Percentiles rank a stretch among this genome's conserved stretches.
Evolutionary conservation across 768 basidiomycete genomes (phyloP).

Genomic region (Russula virescens): DNA sequence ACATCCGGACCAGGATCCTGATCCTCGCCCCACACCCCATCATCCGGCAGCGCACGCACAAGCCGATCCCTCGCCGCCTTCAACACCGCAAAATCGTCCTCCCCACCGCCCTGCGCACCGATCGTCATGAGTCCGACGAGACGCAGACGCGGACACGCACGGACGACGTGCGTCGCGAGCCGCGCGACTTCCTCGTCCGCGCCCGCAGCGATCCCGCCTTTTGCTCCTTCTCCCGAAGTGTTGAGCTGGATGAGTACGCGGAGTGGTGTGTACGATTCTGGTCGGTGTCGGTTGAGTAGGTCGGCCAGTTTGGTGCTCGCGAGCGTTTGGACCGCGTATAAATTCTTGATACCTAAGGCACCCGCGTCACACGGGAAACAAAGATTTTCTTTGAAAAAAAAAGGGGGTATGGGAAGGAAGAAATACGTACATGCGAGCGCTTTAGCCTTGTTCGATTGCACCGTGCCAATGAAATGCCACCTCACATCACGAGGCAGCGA

Average conservation of each 20-base stretch:
- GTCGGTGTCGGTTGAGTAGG: constrained; percentile 68
- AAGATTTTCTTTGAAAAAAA: too few species aligned
- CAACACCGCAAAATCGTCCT: constrained; percentile 72
- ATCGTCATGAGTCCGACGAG: constrained; percentile 96
- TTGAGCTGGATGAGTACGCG: constrained; percentile 90
- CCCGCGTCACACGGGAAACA: too few species aligned
- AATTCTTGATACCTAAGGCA: constrained; percentile 41
- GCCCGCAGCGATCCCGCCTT: constrained; percentile 54
- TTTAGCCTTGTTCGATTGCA: constrained; percentile 19
- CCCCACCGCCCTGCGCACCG: constrained; percentile 56
- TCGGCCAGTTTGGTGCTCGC: constrained; percentile 76
- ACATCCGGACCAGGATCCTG: constrained; percentile 3
- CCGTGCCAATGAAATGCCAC: constrained; percentile 21
- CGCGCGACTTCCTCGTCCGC: constrained; percentile 38
- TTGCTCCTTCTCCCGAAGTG: constrained; percentile 87
- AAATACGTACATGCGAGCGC: constrained; percentile 15
- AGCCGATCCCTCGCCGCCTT: constrained; percentile 58
- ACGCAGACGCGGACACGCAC: constrained; percentile 64
- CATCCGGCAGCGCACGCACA: constrained; percentile 37
- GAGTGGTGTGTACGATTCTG: constrained; percentile 52
- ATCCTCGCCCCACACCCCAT: constrained; percentile 24
- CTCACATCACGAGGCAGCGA: constrained; percentile 41
- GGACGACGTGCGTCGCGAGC: constrained; percentile 67
- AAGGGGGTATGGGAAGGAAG: neutral
- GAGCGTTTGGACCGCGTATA: constrained; percentile 82